phyloP scores from a whole-genome alignment of 495 filamentous ascomycete species.

The Glarea lozoyensis region DNA sequence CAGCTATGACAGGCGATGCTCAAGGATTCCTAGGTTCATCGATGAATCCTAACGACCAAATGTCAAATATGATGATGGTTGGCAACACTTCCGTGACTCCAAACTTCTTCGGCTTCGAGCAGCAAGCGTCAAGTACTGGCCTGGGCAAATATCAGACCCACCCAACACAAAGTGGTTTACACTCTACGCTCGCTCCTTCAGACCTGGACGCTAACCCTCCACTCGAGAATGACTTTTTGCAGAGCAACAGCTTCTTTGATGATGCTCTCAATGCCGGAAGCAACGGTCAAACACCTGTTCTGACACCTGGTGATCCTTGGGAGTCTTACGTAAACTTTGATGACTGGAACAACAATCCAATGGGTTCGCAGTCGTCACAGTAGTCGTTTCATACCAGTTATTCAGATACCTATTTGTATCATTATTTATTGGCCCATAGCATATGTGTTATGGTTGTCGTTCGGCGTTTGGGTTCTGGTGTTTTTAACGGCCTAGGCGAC shows the following conservation, averaged over 20 bases:
- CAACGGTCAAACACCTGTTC: not conserved
- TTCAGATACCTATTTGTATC: too few species aligned
- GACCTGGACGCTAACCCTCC: not conserved
- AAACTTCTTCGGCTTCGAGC: not conserved
- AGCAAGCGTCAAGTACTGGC: not conserved
- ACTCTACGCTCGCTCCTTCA: constrained; percentile 8
- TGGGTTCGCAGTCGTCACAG: too few species aligned
- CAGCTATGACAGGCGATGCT: constrained; percentile 36
- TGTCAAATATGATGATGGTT: constrained; percentile 34
- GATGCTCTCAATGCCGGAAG: constrained; percentile 3
- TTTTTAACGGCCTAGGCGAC: too few species aligned
- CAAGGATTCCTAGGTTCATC: constrained; percentile 37
- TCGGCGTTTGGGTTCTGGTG: too few species aligned
- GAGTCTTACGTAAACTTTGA: too few species aligned
- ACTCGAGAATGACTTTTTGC: not conserved
- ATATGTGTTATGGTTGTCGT: too few species aligned
- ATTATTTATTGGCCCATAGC: too few species aligned
- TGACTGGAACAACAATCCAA: not conserved
- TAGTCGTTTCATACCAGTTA: too few species aligned
- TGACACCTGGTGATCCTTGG: not conserved
- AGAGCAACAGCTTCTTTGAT: constrained; percentile 4
- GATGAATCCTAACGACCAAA: constrained; percentile 32
- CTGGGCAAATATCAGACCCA: constrained; percentile 3
- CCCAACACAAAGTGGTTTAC: constrained; percentile 4
- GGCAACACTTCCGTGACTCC: constrained; percentile 21